Evolutionary conservation across 1,284 basidiomycete genomes (phyloP), one percentile per base, ranked within the genome.

Genomic region (Garcileccinum viscosum): DNA sequence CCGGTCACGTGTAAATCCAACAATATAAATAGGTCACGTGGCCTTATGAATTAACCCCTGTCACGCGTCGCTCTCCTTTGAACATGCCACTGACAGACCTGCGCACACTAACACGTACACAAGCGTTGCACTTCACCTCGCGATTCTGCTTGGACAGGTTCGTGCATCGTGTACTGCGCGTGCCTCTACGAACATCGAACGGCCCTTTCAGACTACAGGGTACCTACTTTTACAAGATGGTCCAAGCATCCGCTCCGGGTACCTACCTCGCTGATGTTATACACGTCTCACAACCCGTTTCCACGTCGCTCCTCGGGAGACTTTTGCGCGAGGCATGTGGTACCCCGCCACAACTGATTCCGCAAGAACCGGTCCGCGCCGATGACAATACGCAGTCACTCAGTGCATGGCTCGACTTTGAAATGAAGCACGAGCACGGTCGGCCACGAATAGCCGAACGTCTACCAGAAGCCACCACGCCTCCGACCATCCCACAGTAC

Each of bases 1-100:
- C 17, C 0, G 7, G 9, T 81, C 78, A 79, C 78, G 80, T 81
- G 78, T 0, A 65, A 71, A 65, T 0, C 64, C 76, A 80, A 81
- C 78, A 40, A 2, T 50, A 37, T 59, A n/a, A 37, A 0, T 50
- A 37, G 47, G 59, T 79, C 76, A 77, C 76, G 76, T 77, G 76
- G 14, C n/a, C 27, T 37, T 27, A 69, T 73, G 67, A 75, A 77
- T 61, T 68, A 63, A 15, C 76, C 76, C 78, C 76, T 79, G 70
- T 72, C 62, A 62, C 69, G 62, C 53, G 56, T 59, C 56, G 15
- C 12, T 17, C 12, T 11, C 24, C 37, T 33, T 61, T 40, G 15
- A 38, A 24, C 7, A 61, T 38, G 37, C 60, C 17, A 38, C 56
- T 33, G 6, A 58, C 56, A 58, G 56, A 58, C 56, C 32, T 58